These are phyloP conservation scores for Orbilia ellipsospora DNA, from an alignment of 2,329 filamentous ascomycete genomes.

Conservation along the genomic window DNA sequence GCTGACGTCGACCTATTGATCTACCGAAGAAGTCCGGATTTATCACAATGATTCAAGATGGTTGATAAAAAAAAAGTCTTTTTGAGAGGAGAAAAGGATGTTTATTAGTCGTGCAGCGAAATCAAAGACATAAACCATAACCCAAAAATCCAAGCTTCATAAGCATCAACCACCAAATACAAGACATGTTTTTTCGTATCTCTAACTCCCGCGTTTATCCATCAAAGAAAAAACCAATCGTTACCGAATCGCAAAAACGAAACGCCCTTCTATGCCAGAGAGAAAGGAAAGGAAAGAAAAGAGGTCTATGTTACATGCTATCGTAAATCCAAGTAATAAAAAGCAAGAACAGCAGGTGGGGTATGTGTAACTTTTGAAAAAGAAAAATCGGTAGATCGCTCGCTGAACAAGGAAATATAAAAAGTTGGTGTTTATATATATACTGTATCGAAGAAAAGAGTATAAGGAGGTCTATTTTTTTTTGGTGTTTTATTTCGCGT, in stretches of 20 bases:
- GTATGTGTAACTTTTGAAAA: conserved; percentile 43
- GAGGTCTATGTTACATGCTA: conserved; percentile 43
- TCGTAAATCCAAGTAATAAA: conserved; percentile 20
- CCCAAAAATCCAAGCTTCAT: neutral
- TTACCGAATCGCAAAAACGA: conserved; percentile 1
- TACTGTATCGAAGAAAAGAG: conserved; percentile 22
- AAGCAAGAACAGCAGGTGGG: conserved; percentile 19
- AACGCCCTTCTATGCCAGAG: conserved; percentile 44
- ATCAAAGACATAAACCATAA: neutral
- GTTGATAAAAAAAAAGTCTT: no score
- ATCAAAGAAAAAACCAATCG: conserved; percentile 2
- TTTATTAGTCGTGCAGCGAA: conserved; percentile 9
- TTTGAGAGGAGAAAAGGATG: neutral
- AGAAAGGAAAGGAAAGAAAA: conserved; percentile 6
- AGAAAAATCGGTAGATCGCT: conserved; percentile 22
- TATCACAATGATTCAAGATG: no score
- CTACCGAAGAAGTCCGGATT: no score
- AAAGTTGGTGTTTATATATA: conserved; percentile 12
- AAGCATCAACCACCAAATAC: neutral
- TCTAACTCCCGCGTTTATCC: conserved; percentile 24
- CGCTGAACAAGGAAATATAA: conserved; percentile 7
- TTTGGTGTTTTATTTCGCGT: conserved; percentile 73
- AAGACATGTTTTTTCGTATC: conserved; percentile 17
- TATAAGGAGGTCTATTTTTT: neutral
- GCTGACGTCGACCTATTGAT: no score